phyloP scores from a whole-genome alignment of 306 rosid species.

The Luffa acutangula region DNA sequence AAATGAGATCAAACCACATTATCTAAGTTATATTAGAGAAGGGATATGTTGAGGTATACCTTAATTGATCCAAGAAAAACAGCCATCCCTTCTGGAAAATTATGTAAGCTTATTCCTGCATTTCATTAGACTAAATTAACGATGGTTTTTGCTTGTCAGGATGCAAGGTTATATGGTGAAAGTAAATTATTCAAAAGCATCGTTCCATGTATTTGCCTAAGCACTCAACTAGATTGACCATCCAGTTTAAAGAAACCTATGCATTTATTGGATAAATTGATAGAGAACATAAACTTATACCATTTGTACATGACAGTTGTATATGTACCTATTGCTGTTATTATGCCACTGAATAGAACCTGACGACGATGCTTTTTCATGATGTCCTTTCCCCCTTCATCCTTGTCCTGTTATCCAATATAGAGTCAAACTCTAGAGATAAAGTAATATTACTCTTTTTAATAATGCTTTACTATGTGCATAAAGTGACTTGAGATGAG shows the following conservation, averaged over 20 bases:
- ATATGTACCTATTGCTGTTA: slow-evolving; percentile 74
- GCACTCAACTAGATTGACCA: background rate
- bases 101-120: slow-evolving; percentile 96
- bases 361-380: slow-evolving; percentile 88
- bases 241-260: background rate
- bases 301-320: slow-evolving; percentile 2
- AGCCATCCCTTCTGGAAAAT: slow-evolving; percentile 99
- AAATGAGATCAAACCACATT: background rate
- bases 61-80: slow-evolving; percentile 95
- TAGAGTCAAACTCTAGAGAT: slow-evolving; percentile 21
- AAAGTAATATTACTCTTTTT: slow-evolving; percentile 5
- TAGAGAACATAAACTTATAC: slow-evolving; percentile 2
- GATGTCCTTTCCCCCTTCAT: slow-evolving; percentile 76
- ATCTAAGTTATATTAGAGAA: background rate
- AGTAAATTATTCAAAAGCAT: background rate
- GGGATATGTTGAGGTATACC: slow-evolving; percentile 33
- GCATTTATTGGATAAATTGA: background rate
- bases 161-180: background rate
- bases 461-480: background rate
- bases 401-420: slow-evolving; percentile 54
- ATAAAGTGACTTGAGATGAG: background rate
- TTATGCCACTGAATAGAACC: slow-evolving; percentile 78
- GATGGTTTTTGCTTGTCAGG: background rate
- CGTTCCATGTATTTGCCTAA: background rate
- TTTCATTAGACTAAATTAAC: background rate